These are phyloP conservation scores for Lepraria neglecta DNA, from an alignment of 495 filamentous ascomycete genomes.

Conservation along the genomic window DNA sequence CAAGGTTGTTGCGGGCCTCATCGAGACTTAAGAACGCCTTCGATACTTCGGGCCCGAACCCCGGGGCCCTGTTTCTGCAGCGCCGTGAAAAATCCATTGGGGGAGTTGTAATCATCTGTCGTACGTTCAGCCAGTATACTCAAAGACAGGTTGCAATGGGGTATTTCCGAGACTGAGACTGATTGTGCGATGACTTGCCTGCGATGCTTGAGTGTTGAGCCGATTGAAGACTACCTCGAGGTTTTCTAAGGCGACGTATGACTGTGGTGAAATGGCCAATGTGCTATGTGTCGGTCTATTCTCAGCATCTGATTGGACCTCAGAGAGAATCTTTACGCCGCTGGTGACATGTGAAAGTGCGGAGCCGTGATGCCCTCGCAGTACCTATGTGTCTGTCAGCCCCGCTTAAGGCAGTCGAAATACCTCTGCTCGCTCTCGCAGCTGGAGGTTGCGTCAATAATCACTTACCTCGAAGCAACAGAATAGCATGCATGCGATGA, in stretches of 20 bases:
- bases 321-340: constrained; percentile 32
- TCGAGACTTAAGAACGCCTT: constrained; percentile 22
- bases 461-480: constrained; percentile 45
- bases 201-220: constrained; percentile 17
- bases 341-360: constrained; percentile 34
- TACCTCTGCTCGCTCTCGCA: constrained; percentile 24
- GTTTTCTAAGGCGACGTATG: constrained; percentile 15
- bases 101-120: constrained; percentile 17
- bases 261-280: background rate
- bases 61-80: background rate
- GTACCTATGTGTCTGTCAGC: constrained; percentile 25
- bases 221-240: constrained; percentile 26
- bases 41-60: constrained; percentile 22
- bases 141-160: background rate
- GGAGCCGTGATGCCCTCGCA: constrained; percentile 34
- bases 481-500: constrained; percentile 53
- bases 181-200: constrained; percentile 7
- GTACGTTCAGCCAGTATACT: constrained; percentile 1
- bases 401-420: background rate
- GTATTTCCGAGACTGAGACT: too few species aligned
- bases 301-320: constrained; percentile 16
- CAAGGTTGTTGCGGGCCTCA: constrained; percentile 25
- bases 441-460: constrained; percentile 24
- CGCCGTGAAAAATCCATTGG: constrained; percentile 15
- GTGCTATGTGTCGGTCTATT: background rate